Evolutionary conservation across 306 rosid genomes (phyloP).

Genomic region (Quercus engelmannii): DNA sequence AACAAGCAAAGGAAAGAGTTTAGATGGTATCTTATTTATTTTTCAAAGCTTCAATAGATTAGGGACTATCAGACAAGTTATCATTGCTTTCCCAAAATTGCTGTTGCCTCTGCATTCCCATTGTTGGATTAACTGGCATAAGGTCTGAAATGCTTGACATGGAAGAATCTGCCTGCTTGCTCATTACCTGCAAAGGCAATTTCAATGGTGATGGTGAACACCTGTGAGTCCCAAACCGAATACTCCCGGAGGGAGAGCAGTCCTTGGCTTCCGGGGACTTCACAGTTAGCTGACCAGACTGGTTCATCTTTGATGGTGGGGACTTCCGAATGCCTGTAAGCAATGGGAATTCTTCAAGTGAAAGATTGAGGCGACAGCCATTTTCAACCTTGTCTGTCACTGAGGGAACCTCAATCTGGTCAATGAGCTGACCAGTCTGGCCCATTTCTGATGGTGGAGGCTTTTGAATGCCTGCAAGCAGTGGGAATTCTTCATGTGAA

Average conservation of each 20-base stretch:
- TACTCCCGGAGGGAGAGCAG: slow-evolving; percentile 2
- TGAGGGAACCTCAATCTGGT: too few relatives aligned
- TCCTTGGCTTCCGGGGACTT: neutral
- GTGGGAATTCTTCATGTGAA: slow-evolving; percentile 39
- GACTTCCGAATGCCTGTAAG: slow-evolving; percentile 25
- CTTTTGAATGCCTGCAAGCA: slow-evolving; percentile 22
- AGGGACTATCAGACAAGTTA: slow-evolving; percentile 23
- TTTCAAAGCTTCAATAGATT: slow-evolving; percentile 7
- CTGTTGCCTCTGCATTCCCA: slow-evolving; percentile 11
- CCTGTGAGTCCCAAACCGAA: slow-evolving; percentile 22
- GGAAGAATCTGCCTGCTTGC: slow-evolving; percentile 15
- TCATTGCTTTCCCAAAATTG: slow-evolving; percentile 1
- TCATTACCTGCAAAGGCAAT: slow-evolving; percentile 15
- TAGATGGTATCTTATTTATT: neutral
- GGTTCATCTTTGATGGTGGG: slow-evolving; percentile 5
- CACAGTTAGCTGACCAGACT: neutral
- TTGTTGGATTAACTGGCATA: slow-evolving; percentile 6
- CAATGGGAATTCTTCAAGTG: slow-evolving; percentile 33
- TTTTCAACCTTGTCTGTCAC: neutral
- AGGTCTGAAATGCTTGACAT: slow-evolving; percentile 19
- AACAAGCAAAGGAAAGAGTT: slow-evolving; percentile 1
- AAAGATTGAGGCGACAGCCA: too few relatives aligned
- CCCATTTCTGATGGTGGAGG: slow-evolving; percentile 10
- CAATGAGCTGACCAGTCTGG: neutral
- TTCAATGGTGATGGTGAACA: neutral